Evolutionary conservation across 805 yeast species (phyloP), one percentile per base, ranked within the genome.

Genomic region (Sugiyamaella lignohabitans): DNA sequence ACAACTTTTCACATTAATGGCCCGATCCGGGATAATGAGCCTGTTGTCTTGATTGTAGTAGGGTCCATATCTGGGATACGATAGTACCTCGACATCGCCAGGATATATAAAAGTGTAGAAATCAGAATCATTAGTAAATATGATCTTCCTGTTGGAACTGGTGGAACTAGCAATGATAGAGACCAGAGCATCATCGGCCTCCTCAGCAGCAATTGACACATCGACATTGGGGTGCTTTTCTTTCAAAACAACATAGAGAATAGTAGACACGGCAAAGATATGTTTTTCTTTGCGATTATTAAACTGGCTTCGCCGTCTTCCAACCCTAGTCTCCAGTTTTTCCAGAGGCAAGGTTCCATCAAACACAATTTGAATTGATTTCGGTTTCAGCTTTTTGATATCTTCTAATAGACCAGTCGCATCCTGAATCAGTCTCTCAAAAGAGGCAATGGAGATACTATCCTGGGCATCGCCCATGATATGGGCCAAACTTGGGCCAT

Each of bases 131-230:
- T 20, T 19, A 22, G 23, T 22, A 18, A 42, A 14, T 4, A 42
- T 42, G 10, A 42, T 6, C n/a, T 22, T 29, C 22, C 40, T 6
- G 17, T 36, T 21, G 6, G 16, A 14, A 4, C 16, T 16, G 11
- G 5, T 40, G 20, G 23, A 16, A 14, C 14, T 24, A 14, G 8
- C 17, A 29, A 29, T 32, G 19, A 21, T 30, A 17, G 30, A 42
- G 11, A 40, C 46, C 8, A 41, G 20, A 3, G 49, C 44, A 4
- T 40, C 45, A 27, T 46, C 49, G 10, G 49, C 49, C 24, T 46
- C 49, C 5, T 42, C 49, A 21, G 38, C 45, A 8, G 40, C 36
- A 35, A 46, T 27, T 34, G 22, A 24, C 16, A 40, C 14, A 11
- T 45, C 36, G 29, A 38, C 34, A 14, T 6, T 38, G 5, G 32